Percentiles rank a stretch among this genome's conserved stretches.
phyloP scores from a whole-genome alignment of 345 rosid species.

The Eucalyptus fibrosa region DNA sequence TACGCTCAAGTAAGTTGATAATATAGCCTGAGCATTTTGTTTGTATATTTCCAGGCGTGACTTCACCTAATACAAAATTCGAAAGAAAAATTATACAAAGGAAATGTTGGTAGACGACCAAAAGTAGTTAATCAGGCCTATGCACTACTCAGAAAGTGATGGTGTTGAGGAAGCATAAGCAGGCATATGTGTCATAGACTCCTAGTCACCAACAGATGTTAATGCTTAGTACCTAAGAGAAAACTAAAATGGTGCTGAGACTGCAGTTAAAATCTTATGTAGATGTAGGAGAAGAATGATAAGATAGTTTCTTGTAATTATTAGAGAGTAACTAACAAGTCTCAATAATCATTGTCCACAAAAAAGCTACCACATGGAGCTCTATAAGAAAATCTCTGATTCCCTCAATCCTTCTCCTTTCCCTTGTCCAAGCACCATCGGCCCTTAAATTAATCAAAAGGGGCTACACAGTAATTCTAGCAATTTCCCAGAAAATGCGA shows the following conservation, averaged over 20 bases:
- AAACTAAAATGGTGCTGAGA: background rate
- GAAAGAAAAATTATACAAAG: background rate
- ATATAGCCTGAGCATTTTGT: conserved; percentile 55
- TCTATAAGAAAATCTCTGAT: background rate
- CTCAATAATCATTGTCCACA: background rate
- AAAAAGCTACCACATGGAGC: background rate
- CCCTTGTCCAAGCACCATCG: background rate
- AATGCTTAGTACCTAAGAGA: background rate
- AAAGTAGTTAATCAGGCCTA: background rate
- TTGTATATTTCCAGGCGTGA: conserved; percentile 74
- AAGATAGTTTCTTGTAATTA: background rate
- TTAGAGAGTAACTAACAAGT: background rate
- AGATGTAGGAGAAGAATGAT: background rate
- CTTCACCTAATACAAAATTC: conserved; percentile 35
- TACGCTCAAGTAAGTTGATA: conserved; percentile 46
- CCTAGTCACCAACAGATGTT: background rate
- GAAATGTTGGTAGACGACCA: background rate
- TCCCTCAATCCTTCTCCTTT: background rate
- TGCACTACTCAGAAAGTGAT: background rate
- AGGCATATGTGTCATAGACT: background rate
- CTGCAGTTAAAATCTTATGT: background rate
- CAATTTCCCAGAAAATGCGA: background rate
- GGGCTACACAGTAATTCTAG: background rate
- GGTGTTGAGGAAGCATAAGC: background rate
- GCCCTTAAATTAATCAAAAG: background rate